Evolutionary conservation across 805 yeast species (phyloP).

Genomic region (Cyberlindnera amylophila): DNA sequence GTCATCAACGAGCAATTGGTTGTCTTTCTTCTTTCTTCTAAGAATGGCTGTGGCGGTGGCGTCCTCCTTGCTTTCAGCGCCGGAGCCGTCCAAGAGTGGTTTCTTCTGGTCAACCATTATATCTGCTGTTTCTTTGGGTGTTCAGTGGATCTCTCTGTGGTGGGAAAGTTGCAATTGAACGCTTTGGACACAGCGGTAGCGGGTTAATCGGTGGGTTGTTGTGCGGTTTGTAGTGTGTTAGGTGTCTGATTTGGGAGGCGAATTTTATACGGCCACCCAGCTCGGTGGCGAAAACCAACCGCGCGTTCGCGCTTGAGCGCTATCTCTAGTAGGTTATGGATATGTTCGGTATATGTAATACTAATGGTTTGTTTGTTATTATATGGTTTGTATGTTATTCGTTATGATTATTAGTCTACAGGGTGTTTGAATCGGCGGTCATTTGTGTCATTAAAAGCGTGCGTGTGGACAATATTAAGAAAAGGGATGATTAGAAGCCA

Average conservation of each 20-base stretch:
- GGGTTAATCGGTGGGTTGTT: background rate
- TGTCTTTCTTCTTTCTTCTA: constrained; percentile 96
- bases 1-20: constrained; percentile 89
- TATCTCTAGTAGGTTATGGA: too few relatives aligned
- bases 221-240: too few relatives aligned
- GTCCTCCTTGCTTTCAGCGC: constrained; percentile 55
- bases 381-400: too few relatives aligned
- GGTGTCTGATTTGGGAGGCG: background rate
- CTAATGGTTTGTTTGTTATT: too few relatives aligned
- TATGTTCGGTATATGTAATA: too few relatives aligned
- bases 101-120: constrained; percentile 34
- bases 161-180: background rate
- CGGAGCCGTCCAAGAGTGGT: constrained; percentile 61
- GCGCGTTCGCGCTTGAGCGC: too few relatives aligned
- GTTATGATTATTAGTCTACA: too few relatives aligned
- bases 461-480: too few relatives aligned
- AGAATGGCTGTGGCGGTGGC: constrained; percentile 95
- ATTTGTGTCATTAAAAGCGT: background rate
- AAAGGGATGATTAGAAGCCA: constrained; percentile 8
- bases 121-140: background rate
- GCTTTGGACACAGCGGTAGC: background rate
- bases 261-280: too few relatives aligned
- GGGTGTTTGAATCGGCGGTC: too few relatives aligned
- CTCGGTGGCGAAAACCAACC: too few relatives aligned
- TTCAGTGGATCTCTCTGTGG: too few relatives aligned